Conservation (phyloP, 2,329 filamentous ascomycete genomes). For the Xylariaceae sp. region DNA sequence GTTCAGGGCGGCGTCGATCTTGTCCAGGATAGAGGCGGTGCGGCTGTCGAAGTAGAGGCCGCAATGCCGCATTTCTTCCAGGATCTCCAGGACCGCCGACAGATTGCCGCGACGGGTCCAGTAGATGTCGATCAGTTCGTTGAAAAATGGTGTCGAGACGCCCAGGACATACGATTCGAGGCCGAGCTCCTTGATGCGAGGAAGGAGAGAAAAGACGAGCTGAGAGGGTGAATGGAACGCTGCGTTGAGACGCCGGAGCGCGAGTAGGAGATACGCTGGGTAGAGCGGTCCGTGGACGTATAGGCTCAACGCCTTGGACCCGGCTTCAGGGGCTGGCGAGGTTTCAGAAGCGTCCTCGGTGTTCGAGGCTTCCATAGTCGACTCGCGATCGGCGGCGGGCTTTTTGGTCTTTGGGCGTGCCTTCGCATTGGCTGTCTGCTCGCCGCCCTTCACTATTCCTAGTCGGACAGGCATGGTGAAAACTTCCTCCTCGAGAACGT, state of each 20-base stretch:
- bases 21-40: conserved; percentile 37
- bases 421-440: conserved; percentile 11
- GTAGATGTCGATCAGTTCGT: conserved; percentile 55
- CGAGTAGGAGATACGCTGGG: conserved; percentile 53
- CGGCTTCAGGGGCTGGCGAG: neutral
- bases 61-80: conserved; percentile 61
- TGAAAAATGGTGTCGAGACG: conserved; percentile 64
- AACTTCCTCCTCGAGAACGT: conserved; percentile 60
- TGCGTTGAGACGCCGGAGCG: conserved; percentile 50
- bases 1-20: conserved; percentile 26
- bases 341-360: conserved; percentile 6
- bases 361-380: too few species aligned
- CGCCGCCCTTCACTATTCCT: conserved; percentile 38
- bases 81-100: conserved; percentile 45
- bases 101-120: conserved; percentile 59
- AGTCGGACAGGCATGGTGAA: conserved; percentile 55
- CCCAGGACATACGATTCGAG: conserved; percentile 67
- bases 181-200: conserved; percentile 62
- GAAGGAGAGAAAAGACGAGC: conserved; percentile 56
- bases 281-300: conserved; percentile 60
- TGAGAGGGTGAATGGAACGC: conserved; percentile 54
- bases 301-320: conserved; percentile 39
- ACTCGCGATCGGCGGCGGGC: too few species aligned
- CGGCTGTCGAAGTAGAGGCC: conserved; percentile 52
- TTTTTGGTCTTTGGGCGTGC: too few species aligned